Evolutionary conservation across 139 green algal species (phyloP).

Genomic region (Dunaliella sp.): DNA sequence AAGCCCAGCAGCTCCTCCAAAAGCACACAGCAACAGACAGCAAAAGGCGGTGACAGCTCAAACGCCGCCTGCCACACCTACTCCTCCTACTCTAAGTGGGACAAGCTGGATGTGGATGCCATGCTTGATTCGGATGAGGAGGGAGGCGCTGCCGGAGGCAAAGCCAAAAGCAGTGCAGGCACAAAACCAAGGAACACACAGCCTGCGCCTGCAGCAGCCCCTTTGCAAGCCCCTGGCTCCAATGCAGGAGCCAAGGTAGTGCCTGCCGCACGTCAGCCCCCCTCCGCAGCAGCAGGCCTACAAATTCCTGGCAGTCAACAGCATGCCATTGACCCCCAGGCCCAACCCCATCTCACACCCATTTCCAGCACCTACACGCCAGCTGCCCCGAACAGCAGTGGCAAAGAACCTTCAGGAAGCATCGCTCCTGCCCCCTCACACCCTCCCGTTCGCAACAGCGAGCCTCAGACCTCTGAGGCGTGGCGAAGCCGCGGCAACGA

Average conservation of each 20-base stretch:
- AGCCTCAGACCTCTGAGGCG: conserved; percentile 41
- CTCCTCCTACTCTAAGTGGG: conserved; percentile 62
- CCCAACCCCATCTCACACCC: neutral
- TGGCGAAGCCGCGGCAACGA: conserved; percentile 67
- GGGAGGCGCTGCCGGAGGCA: neutral
- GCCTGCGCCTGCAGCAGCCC: neutral
- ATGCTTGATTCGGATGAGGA: conserved; percentile 41
- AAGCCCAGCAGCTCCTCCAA: neutral
- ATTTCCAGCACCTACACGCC: neutral
- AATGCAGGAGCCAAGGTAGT: neutral
- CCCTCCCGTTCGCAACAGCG: conserved; percentile 29
- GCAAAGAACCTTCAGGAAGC: neutral
- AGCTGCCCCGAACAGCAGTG: neutral
- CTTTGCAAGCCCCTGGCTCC: conserved; percentile 6
- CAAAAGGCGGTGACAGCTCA: neutral
- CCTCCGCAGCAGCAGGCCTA: neutral
- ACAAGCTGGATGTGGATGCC: conserved; percentile 69
- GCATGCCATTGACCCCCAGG: neutral
- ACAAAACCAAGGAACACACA: neutral
- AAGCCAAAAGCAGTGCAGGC: neutral
- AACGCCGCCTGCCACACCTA: conserved; percentile 67
- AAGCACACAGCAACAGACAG: neutral
- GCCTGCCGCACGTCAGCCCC: conserved; percentile 6
- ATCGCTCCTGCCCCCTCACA: conserved; percentile 1
- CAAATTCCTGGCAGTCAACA: neutral